Base-by-base conservation (phyloP, 2,329 filamentous ascomycete genomes). In the Colletotrichum filicis region DNA sequence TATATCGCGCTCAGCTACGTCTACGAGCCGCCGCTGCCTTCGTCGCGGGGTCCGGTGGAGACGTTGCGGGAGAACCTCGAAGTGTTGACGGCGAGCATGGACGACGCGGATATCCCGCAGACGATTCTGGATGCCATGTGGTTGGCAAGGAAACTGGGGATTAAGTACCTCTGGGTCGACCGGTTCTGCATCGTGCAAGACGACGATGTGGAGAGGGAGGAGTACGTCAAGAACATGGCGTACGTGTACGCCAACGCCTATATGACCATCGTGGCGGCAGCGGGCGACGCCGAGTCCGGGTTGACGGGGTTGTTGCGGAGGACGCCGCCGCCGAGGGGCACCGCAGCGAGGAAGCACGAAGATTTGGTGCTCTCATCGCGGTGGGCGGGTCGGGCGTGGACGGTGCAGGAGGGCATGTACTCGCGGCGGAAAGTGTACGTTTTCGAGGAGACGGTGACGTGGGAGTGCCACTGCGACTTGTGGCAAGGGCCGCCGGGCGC, bases 1-100 rank as follows among this genome's bases (percentile, higher is more conserved):
- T 87, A 86, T 62, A 76, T 85, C 4, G 83, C 85, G n/a, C 79
- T 87, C 28, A 86, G 85, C 78, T 87, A 87, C 74, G 84, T 86
- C 42, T 85, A 83, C 79, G 83, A 82, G 8, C 73, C 76, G 14
- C 75, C 79, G 5, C 77, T 80, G 5, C 75, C 76, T 11, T 62
- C 62, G 22, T 49, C 68, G 55, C 52, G 60, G 57, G 67, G 71
- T 12, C 76, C 76, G 5, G 75, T 77, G 28, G 81, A 82, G 74
- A 79, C 85, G 30, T 74, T 83, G 42, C 79, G 78, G 60, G 77
- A 79, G 61, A 86, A 84, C 37, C 52, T 85, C 22, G 81, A 82
- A 24, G 79, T 78, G 37, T 82, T 82, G 37, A 80, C 83, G 73
- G 77, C 80, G 30, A 77, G 74, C 4, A 74, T 86, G 19, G 83